Base-by-base conservation (phyloP, 345 rosid genomes). In the Arabidopsis suecica region DNA sequence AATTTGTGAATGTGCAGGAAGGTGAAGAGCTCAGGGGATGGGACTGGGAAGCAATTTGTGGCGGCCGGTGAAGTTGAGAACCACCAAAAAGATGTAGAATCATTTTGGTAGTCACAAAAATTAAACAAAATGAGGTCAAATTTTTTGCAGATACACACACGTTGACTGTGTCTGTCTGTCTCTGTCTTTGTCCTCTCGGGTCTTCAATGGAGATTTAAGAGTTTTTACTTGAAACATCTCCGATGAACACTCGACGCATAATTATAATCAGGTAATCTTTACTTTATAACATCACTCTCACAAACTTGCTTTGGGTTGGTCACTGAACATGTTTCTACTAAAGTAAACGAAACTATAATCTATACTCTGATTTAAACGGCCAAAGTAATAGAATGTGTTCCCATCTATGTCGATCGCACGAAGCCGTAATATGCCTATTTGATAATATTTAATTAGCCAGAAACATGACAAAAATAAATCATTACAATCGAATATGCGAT, bases 21-120 rank as follows among this genome's bases (percentile, higher is more conserved):
- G 23, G 62, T 69, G 41, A 69, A 57, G 47, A 61, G 40, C 54
- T 51, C 8, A 36, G 47, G 41, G 16, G 3, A 25, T 37, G 40
- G 57, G 48, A 25, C 45, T 38, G 50, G 61, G 68, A 73, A 53
- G 44, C 47, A 45, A 56, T 47, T 79, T 54, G 72, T 76, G 22
- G 51, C 49, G 30, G 88, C 82, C 71, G 85, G 89, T 76, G 69
- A 79, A 65, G 81, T 80, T 40, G 32, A 25, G 37, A 59, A 71
- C 81, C 77, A 65, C 80, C 71, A 82, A 73, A 83, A 83, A 73
- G 87, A 85, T 89, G 97, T 85, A 86, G 84, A 85, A 85, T 84
- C 91, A 57, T 86, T 87, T 81, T 89, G 91, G 96, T 85, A 49
- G 81, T 71, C 78, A 78, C 82, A 80, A 60, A 60, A 73, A 72